These are phyloP conservation scores for Amphibolis antarctica DNA, from an alignment of 106 monocot genomes.

Conservation along the genomic window DNA sequence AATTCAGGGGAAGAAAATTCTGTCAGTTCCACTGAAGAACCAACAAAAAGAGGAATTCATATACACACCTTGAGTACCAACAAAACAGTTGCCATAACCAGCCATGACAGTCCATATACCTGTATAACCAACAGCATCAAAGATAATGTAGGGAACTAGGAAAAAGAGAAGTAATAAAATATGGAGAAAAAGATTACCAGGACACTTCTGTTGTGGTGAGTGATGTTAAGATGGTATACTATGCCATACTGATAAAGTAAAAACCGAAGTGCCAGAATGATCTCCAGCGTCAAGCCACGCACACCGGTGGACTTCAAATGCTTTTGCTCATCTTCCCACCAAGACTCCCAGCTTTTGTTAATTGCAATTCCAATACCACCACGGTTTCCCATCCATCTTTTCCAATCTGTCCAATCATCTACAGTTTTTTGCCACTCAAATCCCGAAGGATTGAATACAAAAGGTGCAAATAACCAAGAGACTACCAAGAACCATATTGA, in stretches of 20 bases:
- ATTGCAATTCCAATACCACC: conserved; percentile 74
- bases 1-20: too few species aligned
- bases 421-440: conserved; percentile 97
- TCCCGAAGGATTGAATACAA: conserved; percentile 79
- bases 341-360: conserved; percentile 87
- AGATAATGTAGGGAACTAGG: not conserved
- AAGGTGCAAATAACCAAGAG: conserved; percentile 89
- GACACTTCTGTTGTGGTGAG: conserved; percentile 59
- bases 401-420: conserved; percentile 94
- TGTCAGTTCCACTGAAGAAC: not conserved
- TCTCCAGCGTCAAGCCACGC: conserved; percentile 47
- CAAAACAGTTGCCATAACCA: conserved; percentile 78
- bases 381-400: conserved; percentile 83
- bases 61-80: conserved; percentile 60
- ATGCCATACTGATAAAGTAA: conserved; percentile 86
- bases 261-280: conserved; percentile 70
- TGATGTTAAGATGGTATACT: conserved; percentile 89
- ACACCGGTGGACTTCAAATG: conserved; percentile 60
- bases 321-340: conserved; percentile 82
- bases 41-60: not conserved
- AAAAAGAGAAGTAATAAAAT: not conserved
- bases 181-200: conserved; percentile 30
- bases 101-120: conserved; percentile 91
- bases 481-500: conserved; percentile 96
- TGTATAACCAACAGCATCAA: conserved; percentile 9